phyloP scores from a whole-genome alignment of 306 rosid genomes.

The Cotoneaster glaucophyllus region DNA sequence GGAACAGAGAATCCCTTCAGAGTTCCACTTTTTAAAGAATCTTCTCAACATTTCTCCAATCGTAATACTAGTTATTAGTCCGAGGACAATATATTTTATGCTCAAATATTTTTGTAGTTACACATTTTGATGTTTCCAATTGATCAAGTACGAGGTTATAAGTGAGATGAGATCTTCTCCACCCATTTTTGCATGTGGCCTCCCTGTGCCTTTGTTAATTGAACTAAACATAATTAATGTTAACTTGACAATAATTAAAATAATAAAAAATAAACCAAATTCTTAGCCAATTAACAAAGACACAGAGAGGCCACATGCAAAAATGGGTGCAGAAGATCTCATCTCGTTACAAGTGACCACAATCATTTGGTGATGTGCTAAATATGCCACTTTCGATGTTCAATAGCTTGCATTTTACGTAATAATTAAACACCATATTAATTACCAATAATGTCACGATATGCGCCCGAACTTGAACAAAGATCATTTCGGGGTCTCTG shows the following conservation, averaged over 20 bases:
- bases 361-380: neutral
- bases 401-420: conserved; percentile 8
- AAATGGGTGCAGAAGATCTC: no score
- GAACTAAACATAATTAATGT: no score
- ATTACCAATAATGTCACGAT: neutral
- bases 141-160: neutral
- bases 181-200: no score
- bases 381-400: neutral
- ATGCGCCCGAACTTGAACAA: conserved; percentile 2
- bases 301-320: no score
- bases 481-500: conserved; percentile 4
- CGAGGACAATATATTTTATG: neutral
- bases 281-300: no score
- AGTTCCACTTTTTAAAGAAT: no score
- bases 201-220: no score
- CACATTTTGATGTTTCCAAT: neutral
- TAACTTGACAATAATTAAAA: no score
- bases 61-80: neutral
- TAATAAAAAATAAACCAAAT: no score
- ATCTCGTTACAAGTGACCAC: neutral
- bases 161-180: no score
- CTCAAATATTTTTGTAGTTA: neutral
- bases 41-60: no score
- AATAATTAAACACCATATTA: neutral
- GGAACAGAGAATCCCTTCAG: no score